Conservation (phyloP, 768 basidiomycete species). For the Serendipita sp. region DNA sequence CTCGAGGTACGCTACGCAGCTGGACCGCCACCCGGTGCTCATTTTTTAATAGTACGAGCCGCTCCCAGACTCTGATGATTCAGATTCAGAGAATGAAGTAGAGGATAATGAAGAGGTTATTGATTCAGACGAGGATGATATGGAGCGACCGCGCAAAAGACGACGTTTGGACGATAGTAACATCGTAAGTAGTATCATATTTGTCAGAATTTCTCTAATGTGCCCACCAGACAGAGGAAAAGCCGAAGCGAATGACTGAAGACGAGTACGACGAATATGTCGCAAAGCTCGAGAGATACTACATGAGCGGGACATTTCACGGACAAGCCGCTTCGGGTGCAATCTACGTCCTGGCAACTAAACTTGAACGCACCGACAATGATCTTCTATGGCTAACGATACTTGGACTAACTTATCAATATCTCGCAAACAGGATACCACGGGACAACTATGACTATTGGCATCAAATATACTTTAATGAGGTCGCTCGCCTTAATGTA, state of each 20-base stretch:
- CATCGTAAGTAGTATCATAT: constrained; percentile 16
- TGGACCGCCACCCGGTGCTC: not conserved
- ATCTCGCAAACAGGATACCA: constrained; percentile 74
- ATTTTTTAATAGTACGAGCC: constrained; percentile 54
- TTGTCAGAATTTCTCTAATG: not conserved
- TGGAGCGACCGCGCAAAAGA: constrained; percentile 36
- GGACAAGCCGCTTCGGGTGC: constrained; percentile 82
- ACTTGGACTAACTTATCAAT: constrained; percentile 86
- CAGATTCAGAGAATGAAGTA: constrained; percentile 28
- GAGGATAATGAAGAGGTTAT: constrained; percentile 25
- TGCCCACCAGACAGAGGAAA: constrained; percentile 18
- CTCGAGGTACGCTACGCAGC: constrained; percentile 41
- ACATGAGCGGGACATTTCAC: constrained; percentile 67
- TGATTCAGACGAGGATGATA: constrained; percentile 29
- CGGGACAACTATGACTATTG: constrained; percentile 70
- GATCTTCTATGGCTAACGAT: constrained; percentile 93
- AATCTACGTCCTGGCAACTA: constrained; percentile 77
- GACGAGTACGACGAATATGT: constrained; percentile 54
- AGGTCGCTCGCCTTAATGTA: constrained; percentile 77
- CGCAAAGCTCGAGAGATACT: constrained; percentile 61
- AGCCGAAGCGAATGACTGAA: constrained; percentile 43
- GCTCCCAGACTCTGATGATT: constrained; percentile 45
- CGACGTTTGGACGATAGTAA: constrained; percentile 34
- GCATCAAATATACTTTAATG: constrained; percentile 69
- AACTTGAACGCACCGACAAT: constrained; percentile 84